These are phyloP conservation scores for Paramecium octaurelia DNA, from an alignment of 73 alveolate genomes.

Conservation along the genomic window DNA sequence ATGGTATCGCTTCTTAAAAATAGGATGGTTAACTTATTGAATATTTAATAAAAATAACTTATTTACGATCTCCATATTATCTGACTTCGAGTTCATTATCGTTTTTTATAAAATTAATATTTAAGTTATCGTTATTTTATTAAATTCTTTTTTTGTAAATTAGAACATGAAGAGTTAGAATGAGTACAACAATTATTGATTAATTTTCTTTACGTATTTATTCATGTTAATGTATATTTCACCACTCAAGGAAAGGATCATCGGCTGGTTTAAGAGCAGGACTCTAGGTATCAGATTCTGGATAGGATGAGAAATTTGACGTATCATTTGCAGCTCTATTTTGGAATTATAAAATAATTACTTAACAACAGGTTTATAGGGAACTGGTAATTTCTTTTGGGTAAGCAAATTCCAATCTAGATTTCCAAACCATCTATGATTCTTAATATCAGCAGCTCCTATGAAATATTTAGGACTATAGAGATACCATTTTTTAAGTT, in stretches of 20 bases:
- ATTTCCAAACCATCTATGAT: slow-evolving; percentile 79
- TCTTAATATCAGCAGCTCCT: slow-evolving; percentile 75
- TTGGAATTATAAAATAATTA: neutral
- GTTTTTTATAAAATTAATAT: too few species aligned
- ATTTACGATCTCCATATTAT: too few species aligned
- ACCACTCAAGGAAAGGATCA: slow-evolving; percentile 91
- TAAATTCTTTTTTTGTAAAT: neutral
- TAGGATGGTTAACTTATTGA: neutral
- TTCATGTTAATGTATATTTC: slow-evolving; percentile 19
- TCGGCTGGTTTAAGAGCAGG: slow-evolving; percentile 77
- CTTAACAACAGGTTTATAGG: slow-evolving; percentile 77
- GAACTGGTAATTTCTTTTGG: slow-evolving; percentile 70
- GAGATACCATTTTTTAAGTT: slow-evolving; percentile 76
- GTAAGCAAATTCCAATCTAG: slow-evolving; percentile 78
- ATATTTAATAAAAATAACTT: too few species aligned
- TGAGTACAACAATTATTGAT: neutral
- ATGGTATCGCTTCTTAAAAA: neutral
- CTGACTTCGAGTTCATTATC: neutral
- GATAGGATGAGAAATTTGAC: slow-evolving; percentile 75
- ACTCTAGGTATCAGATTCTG: slow-evolving; percentile 82
- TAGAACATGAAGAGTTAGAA: neutral
- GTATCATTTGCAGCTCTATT: slow-evolving; percentile 73
- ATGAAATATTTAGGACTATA: neutral
- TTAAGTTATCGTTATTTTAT: too few species aligned
- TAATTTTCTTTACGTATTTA: neutral